Base-by-base conservation (phyloP, 345 rosid species). In the Aquilaria malaccensis region DNA sequence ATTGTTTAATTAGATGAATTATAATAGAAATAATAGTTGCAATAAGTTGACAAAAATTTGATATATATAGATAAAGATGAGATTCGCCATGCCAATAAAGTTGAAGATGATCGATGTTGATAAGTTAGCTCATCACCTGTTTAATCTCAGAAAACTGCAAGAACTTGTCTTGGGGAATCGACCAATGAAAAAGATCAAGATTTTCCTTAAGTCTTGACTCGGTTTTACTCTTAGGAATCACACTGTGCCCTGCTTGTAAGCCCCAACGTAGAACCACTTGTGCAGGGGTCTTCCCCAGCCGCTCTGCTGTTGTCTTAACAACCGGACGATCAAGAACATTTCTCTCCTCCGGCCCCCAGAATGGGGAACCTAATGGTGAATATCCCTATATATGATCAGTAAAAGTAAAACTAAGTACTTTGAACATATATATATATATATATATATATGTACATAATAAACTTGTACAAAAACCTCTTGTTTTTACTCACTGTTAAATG, bases 341-440 rank as follows among this genome's bases (percentile, higher is more conserved):
- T 22, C 13, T 52, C 22, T 22, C 22, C 22, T 22, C 22, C 22
- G 22, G 22, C 22, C 22, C 61, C 56, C 61, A 62, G 13, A 6
- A 41, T 30, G 55, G 96, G 61, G 98, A 88, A 45, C 96, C 96
- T 65, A 88, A 65, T 0, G 92, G 96, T 1, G 96, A 86, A 71
- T 84, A 91, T 22, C 92, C 98, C 98, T 91, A 56, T 22, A 22
- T 22, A 22, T 22, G 22, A 22, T 22, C 22, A 22, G 22, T 22
- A 22, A 22, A 22, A 22, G 22, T 22, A 22, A 22, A 22, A 22
- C 1, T 22, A 22, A 22, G 22, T 22, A 22, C 22, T 22, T 22
- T 22, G 22, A 22, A 22, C 22, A 22, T 22, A 22, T 22, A 22
- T 22, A 22, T 22, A 22, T 22, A 22, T 22, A 22, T 22, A 22